Evolutionary conservation across 192 early-diverging fungal genomes (phyloP).

Genomic region (Allomyces macrogynus): DNA sequence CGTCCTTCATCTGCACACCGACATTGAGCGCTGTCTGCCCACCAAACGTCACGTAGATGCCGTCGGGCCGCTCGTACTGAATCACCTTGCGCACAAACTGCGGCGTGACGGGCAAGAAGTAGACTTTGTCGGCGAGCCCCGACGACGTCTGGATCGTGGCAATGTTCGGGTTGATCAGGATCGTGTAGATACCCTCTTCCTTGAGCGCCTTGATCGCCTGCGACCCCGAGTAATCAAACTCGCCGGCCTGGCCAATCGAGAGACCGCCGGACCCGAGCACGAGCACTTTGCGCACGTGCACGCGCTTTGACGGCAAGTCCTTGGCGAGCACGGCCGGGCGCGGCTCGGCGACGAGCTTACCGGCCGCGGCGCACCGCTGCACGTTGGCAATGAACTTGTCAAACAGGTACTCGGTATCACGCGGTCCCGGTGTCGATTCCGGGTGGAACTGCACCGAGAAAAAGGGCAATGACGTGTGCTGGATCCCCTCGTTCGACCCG

Average conservation of each 20-base stretch:
- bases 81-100: slow-evolving; percentile 92
- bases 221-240: slow-evolving; percentile 97
- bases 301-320: slow-evolving; percentile 24
- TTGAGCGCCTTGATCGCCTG: slow-evolving; percentile 96
- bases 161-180: slow-evolving; percentile 97
- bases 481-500: slow-evolving; percentile 95
- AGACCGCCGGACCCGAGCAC: slow-evolving; percentile 91
- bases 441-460: slow-evolving; percentile 99
- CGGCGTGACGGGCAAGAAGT: slow-evolving; percentile 88
- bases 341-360: slow-evolving; percentile 34
- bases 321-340: slow-evolving; percentile 13
- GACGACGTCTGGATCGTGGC: slow-evolving; percentile 97
- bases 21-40: slow-evolving; percentile 96
- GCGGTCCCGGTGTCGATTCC: slow-evolving; percentile 84
- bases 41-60: slow-evolving; percentile 96
- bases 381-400: slow-evolving; percentile 76
- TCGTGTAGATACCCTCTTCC: slow-evolving; percentile 91
- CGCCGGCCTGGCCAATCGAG: slow-evolving; percentile 95
- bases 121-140: slow-evolving; percentile 91
- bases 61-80: slow-evolving; percentile 86
- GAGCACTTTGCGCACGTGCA: slow-evolving; percentile 47
- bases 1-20: slow-evolving; percentile 81
- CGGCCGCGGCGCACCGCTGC: slow-evolving; percentile 37
- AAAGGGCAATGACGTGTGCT: slow-evolving; percentile 70
- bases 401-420: slow-evolving; percentile 93